Evolutionary conservation across 2,329 filamentous ascomycete genomes (phyloP).

Genomic region (Epichloe glyceriae): DNA sequence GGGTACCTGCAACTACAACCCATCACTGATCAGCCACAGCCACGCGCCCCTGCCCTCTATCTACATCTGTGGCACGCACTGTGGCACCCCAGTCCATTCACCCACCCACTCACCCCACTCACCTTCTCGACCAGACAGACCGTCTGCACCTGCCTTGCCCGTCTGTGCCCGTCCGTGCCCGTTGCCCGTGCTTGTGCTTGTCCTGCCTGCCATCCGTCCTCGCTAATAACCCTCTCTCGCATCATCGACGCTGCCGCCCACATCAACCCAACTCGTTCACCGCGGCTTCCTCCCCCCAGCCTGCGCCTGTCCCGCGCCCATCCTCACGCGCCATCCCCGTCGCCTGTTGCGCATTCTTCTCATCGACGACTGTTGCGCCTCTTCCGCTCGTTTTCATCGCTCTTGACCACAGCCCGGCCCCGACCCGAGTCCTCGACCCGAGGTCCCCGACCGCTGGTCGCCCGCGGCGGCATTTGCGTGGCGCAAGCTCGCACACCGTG

Average conservation of each 20-base stretch:
- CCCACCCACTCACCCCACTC: too few species aligned
- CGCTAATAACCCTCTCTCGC: constrained; percentile 1
- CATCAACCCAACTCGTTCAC: constrained; percentile 1
- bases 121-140: neutral
- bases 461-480: constrained; percentile 15
- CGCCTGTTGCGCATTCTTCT: neutral
- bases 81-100: neutral
- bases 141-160: neutral
- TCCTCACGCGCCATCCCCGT: constrained; percentile 2
- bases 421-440: constrained; percentile 5
- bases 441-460: constrained; percentile 4
- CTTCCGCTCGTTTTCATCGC: neutral
- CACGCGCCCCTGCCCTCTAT: neutral
- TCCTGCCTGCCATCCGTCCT: neutral
- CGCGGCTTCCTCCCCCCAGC: neutral
- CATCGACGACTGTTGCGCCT: neutral
- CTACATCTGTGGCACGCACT: neutral
- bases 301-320: neutral
- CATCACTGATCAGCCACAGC: too few species aligned
- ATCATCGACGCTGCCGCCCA: neutral
- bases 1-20: too few species aligned
- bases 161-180: neutral
- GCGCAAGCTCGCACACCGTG: constrained; percentile 16
- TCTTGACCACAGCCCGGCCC: constrained; percentile 1
- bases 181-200: neutral